A percentile compares a stretch with the other conserved stretches of the same genome.
Conservation (phyloP, 2,329 filamentous ascomycete genomes). For the Fusarium scirpi region DNA sequence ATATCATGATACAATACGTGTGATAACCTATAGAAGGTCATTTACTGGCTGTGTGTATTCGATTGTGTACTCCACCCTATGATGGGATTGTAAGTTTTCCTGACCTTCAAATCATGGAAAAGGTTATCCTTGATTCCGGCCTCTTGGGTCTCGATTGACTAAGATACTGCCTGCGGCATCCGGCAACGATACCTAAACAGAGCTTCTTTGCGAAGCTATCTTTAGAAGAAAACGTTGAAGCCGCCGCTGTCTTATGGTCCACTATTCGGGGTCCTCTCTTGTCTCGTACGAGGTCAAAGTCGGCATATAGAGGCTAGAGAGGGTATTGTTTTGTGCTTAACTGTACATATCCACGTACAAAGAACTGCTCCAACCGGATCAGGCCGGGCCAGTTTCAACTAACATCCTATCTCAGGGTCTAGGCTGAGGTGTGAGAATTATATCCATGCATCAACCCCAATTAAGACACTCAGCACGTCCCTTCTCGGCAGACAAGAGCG, state of each 20-base stretch:
- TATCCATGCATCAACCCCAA: constrained; percentile 7
- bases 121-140: not conserved
- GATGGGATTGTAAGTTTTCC: not conserved
- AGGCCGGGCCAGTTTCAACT: constrained; percentile 17
- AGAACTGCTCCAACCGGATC: constrained; percentile 10
- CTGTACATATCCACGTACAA: not conserved
- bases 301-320: not conserved
- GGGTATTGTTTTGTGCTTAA: not conserved
- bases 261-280: not conserved
- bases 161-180: not conserved
- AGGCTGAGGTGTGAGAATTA: not conserved
- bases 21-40: not conserved
- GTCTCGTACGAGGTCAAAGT: not conserved
- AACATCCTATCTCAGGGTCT: constrained; percentile 20
- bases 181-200: not conserved
- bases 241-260: not conserved
- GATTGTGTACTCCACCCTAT: not conserved
- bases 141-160: not conserved
- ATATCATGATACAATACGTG: not conserved
- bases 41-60: not conserved
- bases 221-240: not conserved
- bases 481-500: not conserved
- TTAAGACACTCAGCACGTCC: constrained; percentile 11
- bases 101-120: not conserved
- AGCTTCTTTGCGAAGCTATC: not conserved